Percentiles rank a stretch among this genome's conserved stretches.
Evolutionary conservation across 108 stramenopile species (phyloP).

Genomic region (Poteriospumella lacustris): DNA sequence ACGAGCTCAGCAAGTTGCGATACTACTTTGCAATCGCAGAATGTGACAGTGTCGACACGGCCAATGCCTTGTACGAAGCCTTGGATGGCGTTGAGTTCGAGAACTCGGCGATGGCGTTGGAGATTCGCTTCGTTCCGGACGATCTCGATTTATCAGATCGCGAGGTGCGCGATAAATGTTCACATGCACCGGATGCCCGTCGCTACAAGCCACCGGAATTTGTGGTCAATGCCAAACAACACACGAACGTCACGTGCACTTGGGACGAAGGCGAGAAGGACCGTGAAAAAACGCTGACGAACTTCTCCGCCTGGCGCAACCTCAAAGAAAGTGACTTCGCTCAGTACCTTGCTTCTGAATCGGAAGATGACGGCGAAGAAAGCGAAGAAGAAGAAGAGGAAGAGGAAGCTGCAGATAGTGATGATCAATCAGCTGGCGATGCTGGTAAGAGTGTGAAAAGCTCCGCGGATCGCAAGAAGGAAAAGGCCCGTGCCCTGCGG

Average conservation of each 20-base stretch:
- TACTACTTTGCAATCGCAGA: slow-evolving; percentile 92
- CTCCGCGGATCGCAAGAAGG: slow-evolving; percentile 32
- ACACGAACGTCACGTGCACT: slow-evolving; percentile 82
- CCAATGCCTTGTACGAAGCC: slow-evolving; percentile 73
- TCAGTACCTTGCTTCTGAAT: slow-evolving; percentile 77
- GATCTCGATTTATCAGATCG: slow-evolving; percentile 60
- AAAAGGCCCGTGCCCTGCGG: slow-evolving; percentile 35
- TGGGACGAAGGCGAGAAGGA: slow-evolving; percentile 92
- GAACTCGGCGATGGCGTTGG: slow-evolving; percentile 75
- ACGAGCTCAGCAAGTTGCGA: slow-evolving; percentile 83
- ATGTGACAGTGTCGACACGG: slow-evolving; percentile 63
- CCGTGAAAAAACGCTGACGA: slow-evolving; percentile 70
- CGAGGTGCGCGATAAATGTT: slow-evolving; percentile 65
- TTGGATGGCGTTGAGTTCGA: slow-evolving; percentile 94
- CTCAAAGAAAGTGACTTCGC: slow-evolving; percentile 74
- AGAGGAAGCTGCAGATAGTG: slow-evolving; percentile 28
- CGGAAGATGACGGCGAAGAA: slow-evolving; percentile 61
- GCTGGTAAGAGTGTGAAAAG: slow-evolving; percentile 20
- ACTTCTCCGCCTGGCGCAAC: slow-evolving; percentile 68
- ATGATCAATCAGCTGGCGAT: slow-evolving; percentile 33
- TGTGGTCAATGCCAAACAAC: slow-evolving; percentile 62
- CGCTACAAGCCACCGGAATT: slow-evolving; percentile 84
- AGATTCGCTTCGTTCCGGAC: slow-evolving; percentile 79
- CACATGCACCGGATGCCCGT: slow-evolving; percentile 64
- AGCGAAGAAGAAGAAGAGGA: slow-evolving; percentile 39